Evolutionary conservation across 352 stramenopile genomes (phyloP).

Genomic region (Phytophthora hibernalis): DNA sequence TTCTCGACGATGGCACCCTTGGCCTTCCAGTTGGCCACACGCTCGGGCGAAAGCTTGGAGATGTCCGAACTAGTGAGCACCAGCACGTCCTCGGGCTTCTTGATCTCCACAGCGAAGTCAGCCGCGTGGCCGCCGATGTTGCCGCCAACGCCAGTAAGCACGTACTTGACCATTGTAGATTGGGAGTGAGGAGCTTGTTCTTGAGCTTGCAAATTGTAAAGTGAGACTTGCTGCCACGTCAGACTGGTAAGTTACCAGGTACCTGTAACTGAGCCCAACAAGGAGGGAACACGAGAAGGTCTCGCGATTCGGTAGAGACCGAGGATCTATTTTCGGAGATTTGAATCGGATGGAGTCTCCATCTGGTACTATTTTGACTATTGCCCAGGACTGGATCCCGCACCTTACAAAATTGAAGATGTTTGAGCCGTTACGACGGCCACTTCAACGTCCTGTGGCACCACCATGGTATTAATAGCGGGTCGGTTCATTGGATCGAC

Average conservation of each 20-base stretch:
- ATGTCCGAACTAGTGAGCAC: conserved; percentile 25
- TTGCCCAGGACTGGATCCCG: background rate
- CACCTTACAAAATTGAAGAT: conserved; percentile 20
- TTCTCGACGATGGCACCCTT: conserved; percentile 24
- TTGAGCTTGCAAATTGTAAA: conserved; percentile 21
- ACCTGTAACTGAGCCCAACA: too few species aligned
- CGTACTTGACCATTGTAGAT: conserved; percentile 39
- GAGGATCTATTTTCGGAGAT: background rate
- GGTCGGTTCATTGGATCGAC: too few species aligned
- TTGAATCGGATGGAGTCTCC: background rate
- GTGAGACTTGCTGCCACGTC: conserved; percentile 24
- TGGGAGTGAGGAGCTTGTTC: conserved; percentile 16
- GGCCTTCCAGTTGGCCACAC: conserved; percentile 18
- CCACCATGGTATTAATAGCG: too few species aligned
- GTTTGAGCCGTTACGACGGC: conserved; percentile 21
- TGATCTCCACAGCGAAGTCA: conserved; percentile 31
- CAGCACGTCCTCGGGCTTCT: conserved; percentile 28
- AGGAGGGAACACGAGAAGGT: conserved; percentile 7
- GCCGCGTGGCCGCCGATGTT: conserved; percentile 33
- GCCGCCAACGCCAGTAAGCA: conserved; percentile 36
- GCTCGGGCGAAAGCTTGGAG: conserved; percentile 16
- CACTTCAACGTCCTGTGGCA: conserved; percentile 28
- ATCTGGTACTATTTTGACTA: conserved; percentile 6
- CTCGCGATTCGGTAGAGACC: conserved; percentile 1
- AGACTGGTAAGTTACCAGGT: background rate